phyloP scores from a whole-genome alignment of 208 protist species.

The Giardia muris region DNA sequence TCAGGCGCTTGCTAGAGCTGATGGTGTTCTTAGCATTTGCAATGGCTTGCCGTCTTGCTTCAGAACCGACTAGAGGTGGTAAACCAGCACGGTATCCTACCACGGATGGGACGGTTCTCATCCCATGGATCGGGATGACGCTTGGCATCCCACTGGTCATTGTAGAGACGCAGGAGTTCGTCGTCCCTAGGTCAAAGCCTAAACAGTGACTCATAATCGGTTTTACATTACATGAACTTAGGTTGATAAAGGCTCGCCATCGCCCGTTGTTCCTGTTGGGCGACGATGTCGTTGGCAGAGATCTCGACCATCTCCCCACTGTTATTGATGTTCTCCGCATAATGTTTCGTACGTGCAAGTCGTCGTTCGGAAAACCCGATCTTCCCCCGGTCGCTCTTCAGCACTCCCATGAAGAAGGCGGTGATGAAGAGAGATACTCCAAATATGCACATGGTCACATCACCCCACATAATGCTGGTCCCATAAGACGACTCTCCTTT shows the following conservation, averaged over 20 bases:
- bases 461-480: neutral
- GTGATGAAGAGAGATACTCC: neutral
- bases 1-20: conserved; percentile 70
- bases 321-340: neutral
- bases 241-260: neutral
- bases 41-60: conserved; percentile 59
- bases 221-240: conserved; percentile 3
- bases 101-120: conserved; percentile 56
- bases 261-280: neutral
- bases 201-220: too few relatives aligned
- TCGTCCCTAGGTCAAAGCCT: conserved; percentile 42
- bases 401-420: conserved; percentile 10
- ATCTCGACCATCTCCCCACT: neutral
- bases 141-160: conserved; percentile 35
- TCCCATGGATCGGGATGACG: conserved; percentile 61
- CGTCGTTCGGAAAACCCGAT: neutral
- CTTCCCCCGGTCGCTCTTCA: neutral
- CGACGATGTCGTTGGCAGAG: neutral
- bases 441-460: neutral
- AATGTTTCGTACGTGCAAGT: neutral
- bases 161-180: conserved; percentile 32
- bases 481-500: neutral
- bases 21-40: conserved; percentile 70
- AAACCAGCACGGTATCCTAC: conserved; percentile 62
- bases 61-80: conserved; percentile 57